Conservation (phyloP, 352 stramenopile species). For the Phytopythium helicoides region DNA sequence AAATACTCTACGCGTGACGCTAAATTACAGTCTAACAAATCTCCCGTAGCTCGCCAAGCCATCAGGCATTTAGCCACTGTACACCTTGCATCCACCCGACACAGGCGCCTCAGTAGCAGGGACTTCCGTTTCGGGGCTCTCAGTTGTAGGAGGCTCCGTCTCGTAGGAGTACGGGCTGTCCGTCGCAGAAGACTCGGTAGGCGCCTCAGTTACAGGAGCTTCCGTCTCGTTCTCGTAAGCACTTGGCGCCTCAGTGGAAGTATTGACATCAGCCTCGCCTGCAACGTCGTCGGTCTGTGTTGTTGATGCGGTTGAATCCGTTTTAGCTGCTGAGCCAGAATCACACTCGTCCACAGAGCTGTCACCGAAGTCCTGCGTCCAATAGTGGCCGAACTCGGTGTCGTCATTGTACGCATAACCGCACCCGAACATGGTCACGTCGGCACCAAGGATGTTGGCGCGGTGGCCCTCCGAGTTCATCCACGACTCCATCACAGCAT, state of each 20-base stretch:
- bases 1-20: background rate
- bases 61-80: background rate
- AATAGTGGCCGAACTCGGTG: slow-evolving; percentile 24
- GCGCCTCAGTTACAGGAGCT: background rate
- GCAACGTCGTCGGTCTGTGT: background rate
- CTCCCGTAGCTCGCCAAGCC: too few relatives aligned
- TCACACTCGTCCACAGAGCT: slow-evolving; percentile 19
- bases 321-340: too few relatives aligned
- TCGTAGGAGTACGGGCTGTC: background rate
- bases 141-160: background rate
- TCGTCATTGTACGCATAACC: slow-evolving; percentile 31
- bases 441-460: slow-evolving; percentile 29
- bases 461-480: slow-evolving; percentile 40
- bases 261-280: background rate
- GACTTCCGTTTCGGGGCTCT: background rate
- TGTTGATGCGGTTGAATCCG: too few relatives aligned
- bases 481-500: slow-evolving; percentile 35
- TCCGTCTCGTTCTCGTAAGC: background rate
- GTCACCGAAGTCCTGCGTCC: slow-evolving; percentile 35
- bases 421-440: slow-evolving; percentile 40
- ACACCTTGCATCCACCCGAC: background rate
- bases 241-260: background rate
- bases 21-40: background rate
- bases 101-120: background rate
- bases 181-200: background rate